Evolutionary conservation across 305 asterid genomes (phyloP).

Genomic region (Salvia sclarea): DNA sequence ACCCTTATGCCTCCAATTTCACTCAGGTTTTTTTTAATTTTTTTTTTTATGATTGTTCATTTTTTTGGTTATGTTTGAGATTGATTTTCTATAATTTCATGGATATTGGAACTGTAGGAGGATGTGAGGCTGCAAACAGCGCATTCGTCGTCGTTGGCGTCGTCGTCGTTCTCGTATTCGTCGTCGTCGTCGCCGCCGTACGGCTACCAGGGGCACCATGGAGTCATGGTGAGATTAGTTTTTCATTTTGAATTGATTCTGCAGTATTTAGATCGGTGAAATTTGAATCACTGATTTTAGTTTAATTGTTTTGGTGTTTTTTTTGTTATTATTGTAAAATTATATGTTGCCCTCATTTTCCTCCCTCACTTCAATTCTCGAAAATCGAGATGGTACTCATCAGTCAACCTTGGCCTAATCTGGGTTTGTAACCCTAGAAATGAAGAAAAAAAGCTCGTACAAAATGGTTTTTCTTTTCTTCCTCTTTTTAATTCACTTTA

Average conservation of each 20-base stretch:
- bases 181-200: constrained; percentile 54
- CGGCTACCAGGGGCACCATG: constrained; percentile 52
- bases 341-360: not conserved
- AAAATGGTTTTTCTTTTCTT: too few species aligned
- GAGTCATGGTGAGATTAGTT: constrained; percentile 46
- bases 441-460: too few species aligned
- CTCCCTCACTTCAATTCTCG: not conserved
- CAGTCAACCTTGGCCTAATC: not conserved
- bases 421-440: constrained; percentile 27
- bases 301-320: too few species aligned
- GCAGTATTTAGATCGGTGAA: not conserved
- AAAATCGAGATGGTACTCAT: not conserved
- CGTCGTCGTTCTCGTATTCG: constrained; percentile 53
- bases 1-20: constrained; percentile 48
- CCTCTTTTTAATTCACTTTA: too few species aligned
- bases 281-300: too few species aligned
- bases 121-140: constrained; percentile 65
- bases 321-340: not conserved
- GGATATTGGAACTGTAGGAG: constrained; percentile 51
- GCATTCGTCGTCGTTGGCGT: constrained; percentile 52
- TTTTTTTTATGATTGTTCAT: too few species aligned
- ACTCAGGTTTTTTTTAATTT: constrained; percentile 45
- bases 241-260: not conserved
- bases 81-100: constrained; percentile 10
- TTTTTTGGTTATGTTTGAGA: not conserved